Base-by-base conservation (phyloP, 768 basidiomycete genomes). In the Tylopilus vinaceipallidus region DNA sequence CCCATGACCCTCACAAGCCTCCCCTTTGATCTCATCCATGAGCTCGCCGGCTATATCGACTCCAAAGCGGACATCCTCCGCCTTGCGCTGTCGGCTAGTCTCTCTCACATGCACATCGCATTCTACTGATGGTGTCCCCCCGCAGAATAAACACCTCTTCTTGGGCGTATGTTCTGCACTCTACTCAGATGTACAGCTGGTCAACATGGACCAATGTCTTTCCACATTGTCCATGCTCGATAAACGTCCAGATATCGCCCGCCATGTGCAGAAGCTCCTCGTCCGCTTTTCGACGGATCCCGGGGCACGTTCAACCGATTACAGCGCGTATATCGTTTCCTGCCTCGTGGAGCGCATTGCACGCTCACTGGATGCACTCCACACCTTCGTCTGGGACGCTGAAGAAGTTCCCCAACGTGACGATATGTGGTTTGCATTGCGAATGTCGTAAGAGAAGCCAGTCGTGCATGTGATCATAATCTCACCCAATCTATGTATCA, bases 351-450 rank as follows among this genome's bases (percentile, higher is more conserved):
- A 76, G 19, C 60, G 71, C 19, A 70, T 78, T 9, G 84, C 82
- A 8, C 67, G 68, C 6, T 71, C 77, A 34, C 66, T 90, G 36
- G 88, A 89, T 40, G 84, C 83, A 17, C 74, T 91, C 34, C 68
- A 73, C 24, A 80, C 72, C 12, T 90, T 90, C 58, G 68, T 78
- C 30, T 91, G 88, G 88, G 83, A 83, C 52, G 84, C 79, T 4
- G 84, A 86, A 12, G 84, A 86, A 61, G 66, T 71, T 8, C 71
- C 82, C 29, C 79, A 83, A 14, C 77, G 75, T 29, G 88, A 89
- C 51, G 82, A 84, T 53, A 85, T 91, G 83, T 91, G 88, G 88
- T 78, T 85, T 52, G 80, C 83, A 37, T 71, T 91, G 57, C 79
- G 85, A 32, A 67, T 79, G 45, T 81, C 80, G 88, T 90, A 56